Evolutionary conservation across 140 eudicot species (phyloP), one percentile per base, ranked within the genome.

Genomic region (Ambrosia hybrid): DNA sequence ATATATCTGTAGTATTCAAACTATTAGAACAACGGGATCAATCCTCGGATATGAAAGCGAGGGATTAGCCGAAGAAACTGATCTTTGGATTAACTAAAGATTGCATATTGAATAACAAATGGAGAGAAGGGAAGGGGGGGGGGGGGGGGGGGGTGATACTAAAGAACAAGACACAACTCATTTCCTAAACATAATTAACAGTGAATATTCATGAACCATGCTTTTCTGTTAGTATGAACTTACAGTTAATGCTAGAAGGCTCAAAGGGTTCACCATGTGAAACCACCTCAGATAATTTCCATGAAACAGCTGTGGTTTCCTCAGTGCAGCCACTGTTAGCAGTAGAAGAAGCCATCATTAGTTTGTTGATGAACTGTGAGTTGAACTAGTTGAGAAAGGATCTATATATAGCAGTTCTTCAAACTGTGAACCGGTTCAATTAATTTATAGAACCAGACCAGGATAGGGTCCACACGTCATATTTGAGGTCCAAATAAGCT

Each of bases 1-100:
- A 0, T 2, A 68, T 34, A 15, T 68, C 63, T 68, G 73, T 36
- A 68, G 12, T 1, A 14, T 52, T 68, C 57, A 8, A 68, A 68
- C 62, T 51, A 10, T 17, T 46, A 60, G 46, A 11, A 60, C 59
- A 14, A 14, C 2, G 34, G 34, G 34, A 30, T 12, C 58, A 4
- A 13, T 6, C 58, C 4, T 52, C 26, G 5, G 30, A 56, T 56
- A 10, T 56, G 30, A 56, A 56, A 56, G 33, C 1, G 30, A 56
- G 17, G 8, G 58, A 14, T 12, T 2, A 52, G 58, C 33, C 30
- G 61, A 16, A 16, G 30, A 56, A 56, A 14, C 8, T 4, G 10
- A 16, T 16, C 61, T 14, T 7, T 17, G 8, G 58, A 43, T n/a
- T 14, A 52, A 3, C 3, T 14, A 52, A 13, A 52, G 1, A 52